These are phyloP conservation scores for Jamesozyma spencerorum DNA, from an alignment of 805 yeast genomes.

Conservation along the genomic window DNA sequence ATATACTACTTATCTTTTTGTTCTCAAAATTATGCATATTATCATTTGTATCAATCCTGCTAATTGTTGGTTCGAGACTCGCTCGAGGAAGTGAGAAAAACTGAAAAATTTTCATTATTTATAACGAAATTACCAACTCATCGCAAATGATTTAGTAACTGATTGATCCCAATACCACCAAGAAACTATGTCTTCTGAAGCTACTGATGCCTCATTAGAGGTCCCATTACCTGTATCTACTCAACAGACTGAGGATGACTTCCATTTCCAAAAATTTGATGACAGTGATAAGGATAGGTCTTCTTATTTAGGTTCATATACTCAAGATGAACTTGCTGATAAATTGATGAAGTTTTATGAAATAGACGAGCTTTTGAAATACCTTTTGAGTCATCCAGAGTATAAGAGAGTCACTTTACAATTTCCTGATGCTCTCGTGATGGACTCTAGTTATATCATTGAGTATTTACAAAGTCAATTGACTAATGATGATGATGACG, in stretches of 20 bases:
- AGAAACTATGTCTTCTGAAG: not conserved
- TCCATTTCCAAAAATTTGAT: constrained; percentile 38
- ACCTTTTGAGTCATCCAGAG: constrained; percentile 29
- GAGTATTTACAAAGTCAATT: constrained; percentile 41
- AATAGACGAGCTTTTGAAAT: constrained; percentile 38
- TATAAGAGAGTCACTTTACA: constrained; percentile 65
- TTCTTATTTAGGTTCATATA: constrained; percentile 23
- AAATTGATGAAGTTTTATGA: constrained; percentile 46
- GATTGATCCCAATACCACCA: too few relatives aligned
- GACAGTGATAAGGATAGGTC: constrained; percentile 20
- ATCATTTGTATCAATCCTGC: too few relatives aligned
- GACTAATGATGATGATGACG: constrained; percentile 3
- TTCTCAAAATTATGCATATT: too few relatives aligned
- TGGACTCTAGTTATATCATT: constrained; percentile 68
- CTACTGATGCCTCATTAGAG: not conserved
- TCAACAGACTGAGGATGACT: constrained; percentile 53
- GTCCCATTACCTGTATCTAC: constrained; percentile 71
- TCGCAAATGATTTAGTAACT: too few relatives aligned
- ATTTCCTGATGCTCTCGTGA: constrained; percentile 74
- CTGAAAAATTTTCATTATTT: too few relatives aligned
- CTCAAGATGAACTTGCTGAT: constrained; percentile 23
- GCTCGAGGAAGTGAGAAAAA: too few relatives aligned
- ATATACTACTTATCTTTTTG: too few relatives aligned
- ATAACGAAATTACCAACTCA: too few relatives aligned
- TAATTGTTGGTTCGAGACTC: too few relatives aligned